Evolutionary conservation across 148 eudicot species (phyloP), one percentile per base, ranked within the genome.

Genomic region (Persicaria maculosa): DNA sequence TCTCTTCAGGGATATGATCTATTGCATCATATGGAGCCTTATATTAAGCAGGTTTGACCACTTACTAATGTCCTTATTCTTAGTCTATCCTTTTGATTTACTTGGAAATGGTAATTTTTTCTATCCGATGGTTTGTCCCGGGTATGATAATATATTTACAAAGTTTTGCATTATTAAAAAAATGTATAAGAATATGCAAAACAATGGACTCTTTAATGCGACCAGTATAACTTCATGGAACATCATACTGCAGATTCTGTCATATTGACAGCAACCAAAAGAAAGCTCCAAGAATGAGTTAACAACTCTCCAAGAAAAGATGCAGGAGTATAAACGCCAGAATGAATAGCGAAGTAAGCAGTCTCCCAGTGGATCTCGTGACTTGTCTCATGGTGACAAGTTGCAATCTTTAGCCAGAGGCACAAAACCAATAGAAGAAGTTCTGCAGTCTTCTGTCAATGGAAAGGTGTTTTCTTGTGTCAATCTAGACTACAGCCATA

Each of bases 1-100:
- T 50, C 65, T 80, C 73, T 82, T 80, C 87, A 93, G 98, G 98
- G 95, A 46, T 93, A 88, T 54, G 98, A 93, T 80, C 82, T 93
- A 72, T 80, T 93, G 80, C 94, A 88, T 80, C 91, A 89, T 81
- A 85, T 93, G 91, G 93, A 93, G 72, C 98, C 97, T 72, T 93
- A 84, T 78, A 89, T 91, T 44, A 87, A 86, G 77, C 93, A 93
- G 98, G 98, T 93, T 48, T 36, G 44, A 20, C 10, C 14, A 10
- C 40, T 58, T 8, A 17, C 55, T 4, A 52, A 14, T 55, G 20
- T 57, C 62, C 36, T 19, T 20, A 7, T 57, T 19, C 15, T 61
- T 61, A 14, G 25, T 61, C 67, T 61, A 40, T 25, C 43, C 67
- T 17, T 57, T n/a, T 57, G 10, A 57, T 20, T 17, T n/a, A n/a